Conservation (phyloP, 139 green algal species). For the Coelastrella sp. region DNA sequence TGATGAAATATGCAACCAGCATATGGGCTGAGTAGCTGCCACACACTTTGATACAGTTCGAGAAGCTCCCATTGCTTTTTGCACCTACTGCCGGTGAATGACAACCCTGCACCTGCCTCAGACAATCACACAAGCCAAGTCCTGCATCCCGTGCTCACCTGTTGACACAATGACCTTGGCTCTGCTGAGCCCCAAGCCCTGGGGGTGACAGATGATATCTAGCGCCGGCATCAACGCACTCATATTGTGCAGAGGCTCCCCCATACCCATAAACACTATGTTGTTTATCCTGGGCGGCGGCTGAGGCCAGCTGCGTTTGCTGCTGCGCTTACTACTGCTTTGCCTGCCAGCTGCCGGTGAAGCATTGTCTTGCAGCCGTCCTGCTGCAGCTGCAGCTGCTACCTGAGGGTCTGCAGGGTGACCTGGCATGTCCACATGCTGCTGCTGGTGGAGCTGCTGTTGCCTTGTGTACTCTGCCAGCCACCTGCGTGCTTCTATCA, state of each 20-base stretch:
- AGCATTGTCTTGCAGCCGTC: background rate
- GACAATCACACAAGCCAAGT: background rate
- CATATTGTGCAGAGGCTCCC: slow-evolving; percentile 50
- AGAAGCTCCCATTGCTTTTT: no score
- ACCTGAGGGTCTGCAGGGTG: background rate
- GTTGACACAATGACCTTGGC: slow-evolving; percentile 32
- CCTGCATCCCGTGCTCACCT: no score
- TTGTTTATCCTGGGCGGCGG: slow-evolving; percentile 71
- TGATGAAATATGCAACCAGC: no score
- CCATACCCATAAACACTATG: slow-evolving; percentile 92
- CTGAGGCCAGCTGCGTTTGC: background rate
- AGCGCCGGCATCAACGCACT: slow-evolving; percentile 34
- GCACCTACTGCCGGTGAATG: no score
- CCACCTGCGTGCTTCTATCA: slow-evolving; percentile 46
- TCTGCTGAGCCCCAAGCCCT: slow-evolving; percentile 17
- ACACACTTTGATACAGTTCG: no score
- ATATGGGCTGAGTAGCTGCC: no score
- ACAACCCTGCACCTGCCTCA: background rate
- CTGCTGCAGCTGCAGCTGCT: no score
- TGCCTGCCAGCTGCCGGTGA: background rate
- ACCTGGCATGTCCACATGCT: background rate
- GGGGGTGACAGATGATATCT: slow-evolving; percentile 44
- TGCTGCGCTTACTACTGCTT: slow-evolving; percentile 23
- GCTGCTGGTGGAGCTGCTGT: slow-evolving; percentile 47
- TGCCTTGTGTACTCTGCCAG: slow-evolving; percentile 33